Evolutionary conservation across 345 rosid species (phyloP), one percentile per base, ranked within the genome.

Genomic region (Acer yangbiense): DNA sequence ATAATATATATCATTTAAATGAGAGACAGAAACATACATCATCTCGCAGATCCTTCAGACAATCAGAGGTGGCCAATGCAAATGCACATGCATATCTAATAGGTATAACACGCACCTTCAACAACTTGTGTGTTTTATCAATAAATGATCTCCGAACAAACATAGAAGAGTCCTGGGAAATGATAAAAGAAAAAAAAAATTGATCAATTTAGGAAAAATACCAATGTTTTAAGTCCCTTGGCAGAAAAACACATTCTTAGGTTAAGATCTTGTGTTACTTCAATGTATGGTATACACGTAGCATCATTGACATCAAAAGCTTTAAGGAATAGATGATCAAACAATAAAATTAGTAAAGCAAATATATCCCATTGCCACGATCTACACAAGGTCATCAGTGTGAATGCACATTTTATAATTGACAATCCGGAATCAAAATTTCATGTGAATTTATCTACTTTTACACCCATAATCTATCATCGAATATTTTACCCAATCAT

Each of bases 21-120:
- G 58, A 71, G 50, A 79, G 83, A 76, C 21, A 74, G 48, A 79
- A 66, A 78, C 88, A 67, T 87, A 93, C 98, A 79, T 85, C 87
- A 83, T 89, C 87, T 71, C 78, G 95, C 72, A 90, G 87, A 80
- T 88, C 98, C 82, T 84, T 85, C 79, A 70, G 63, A 72, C 83
- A 75, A 85, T 84, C 92, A 66, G 82, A 79, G 69, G 83, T 16
- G 74, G 91, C 89, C 85, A 95, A 83, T 39, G 92, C 87, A 80
- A 90, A 92, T 35, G 91, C 90, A 84, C 97, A 95, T 54, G 99
- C 97, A 83, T 92, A 95, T 90, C 90, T 87, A 78, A 69, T 84
- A 52, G 99, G 98, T 82, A 95, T 79, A 77, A 71, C 82, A 67
- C 64, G 91, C 77, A 84, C 89, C 85, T 80, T 90, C 84, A 92